phyloP scores from a whole-genome alignment of 805 yeast genomes.

The Candida multigemmis region DNA sequence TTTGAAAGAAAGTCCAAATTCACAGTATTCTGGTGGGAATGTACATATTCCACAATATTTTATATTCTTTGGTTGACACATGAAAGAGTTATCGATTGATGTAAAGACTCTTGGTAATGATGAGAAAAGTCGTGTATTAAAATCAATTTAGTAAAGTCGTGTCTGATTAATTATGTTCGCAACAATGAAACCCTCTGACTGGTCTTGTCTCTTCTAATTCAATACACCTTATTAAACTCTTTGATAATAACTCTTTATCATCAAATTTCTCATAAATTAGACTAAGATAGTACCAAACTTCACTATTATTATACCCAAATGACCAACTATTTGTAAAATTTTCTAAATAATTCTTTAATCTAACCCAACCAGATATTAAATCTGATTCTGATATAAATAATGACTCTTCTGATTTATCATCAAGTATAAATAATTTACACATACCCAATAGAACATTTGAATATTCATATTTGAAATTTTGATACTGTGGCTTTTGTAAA shows the following conservation, averaged over 20 bases:
- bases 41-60: conserved; percentile 74
- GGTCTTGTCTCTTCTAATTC: conserved; percentile 56
- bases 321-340: conserved; percentile 27
- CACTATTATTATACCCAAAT: conserved; percentile 33
- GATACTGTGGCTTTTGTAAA: conserved; percentile 16
- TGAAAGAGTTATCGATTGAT: no score
- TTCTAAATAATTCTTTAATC: conserved; percentile 41
- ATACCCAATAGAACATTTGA: conserved; percentile 47
- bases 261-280: conserved; percentile 51
- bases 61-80: conserved; percentile 28
- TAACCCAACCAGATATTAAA: conserved; percentile 48
- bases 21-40: conserved; percentile 88
- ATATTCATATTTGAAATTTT: conserved; percentile 25
- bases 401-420: conserved; percentile 20
- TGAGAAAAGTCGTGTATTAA: no score
- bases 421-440: conserved; percentile 39
- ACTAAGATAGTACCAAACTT: conserved; percentile 64
- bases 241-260: conserved; percentile 38
- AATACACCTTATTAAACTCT: conserved; percentile 54
- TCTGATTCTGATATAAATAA: conserved; percentile 50
- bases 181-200: conserved; percentile 30
- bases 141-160: background rate
- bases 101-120: no score
- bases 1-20: conserved; percentile 73
- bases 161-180: conserved; percentile 12